phyloP scores from a whole-genome alignment of 169 alveolate genomes.

The Plasmodium knowlesi region DNA sequence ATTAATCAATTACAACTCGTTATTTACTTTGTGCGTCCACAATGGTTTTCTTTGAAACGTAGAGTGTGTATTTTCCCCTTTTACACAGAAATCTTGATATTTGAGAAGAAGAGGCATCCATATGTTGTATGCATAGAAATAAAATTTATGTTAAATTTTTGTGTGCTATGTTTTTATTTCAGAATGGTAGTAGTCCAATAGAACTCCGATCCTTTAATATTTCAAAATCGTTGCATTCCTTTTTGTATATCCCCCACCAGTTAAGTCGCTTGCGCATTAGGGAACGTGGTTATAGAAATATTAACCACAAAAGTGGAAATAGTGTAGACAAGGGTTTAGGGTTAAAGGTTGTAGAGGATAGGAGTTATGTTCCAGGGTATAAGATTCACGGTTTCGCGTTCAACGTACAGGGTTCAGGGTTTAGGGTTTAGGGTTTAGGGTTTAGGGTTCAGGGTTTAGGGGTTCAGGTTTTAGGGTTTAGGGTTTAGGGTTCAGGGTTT shows the following conservation, averaged over 20 bases:
- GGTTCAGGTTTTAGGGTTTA: too few species aligned
- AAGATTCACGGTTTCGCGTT: too few species aligned
- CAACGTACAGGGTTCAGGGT: too few species aligned
- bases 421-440: too few species aligned
- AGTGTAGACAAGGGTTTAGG: too few species aligned
- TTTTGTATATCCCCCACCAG: not conserved
- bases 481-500: too few species aligned
- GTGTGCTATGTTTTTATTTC: not conserved
- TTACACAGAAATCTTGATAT: not conserved
- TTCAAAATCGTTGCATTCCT: not conserved
- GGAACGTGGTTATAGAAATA: too few species aligned
- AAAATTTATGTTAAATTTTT: not conserved
- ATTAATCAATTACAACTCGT: not conserved
- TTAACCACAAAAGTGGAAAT: too few species aligned
- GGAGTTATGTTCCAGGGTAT: too few species aligned
- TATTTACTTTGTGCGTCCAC: not conserved
- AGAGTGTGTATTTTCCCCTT: not conserved
- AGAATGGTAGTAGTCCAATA: not conserved
- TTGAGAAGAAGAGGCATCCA: not conserved
- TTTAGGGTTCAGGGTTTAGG: too few species aligned
- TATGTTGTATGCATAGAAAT: not conserved
- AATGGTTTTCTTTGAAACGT: not conserved
- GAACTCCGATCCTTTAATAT: not conserved
- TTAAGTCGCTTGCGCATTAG: not conserved
- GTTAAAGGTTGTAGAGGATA: too few species aligned